These are phyloP conservation scores for Singerocomus rubriflavus DNA, from an alignment of 1,284 basidiomycete genomes.

Conservation along the genomic window DNA sequence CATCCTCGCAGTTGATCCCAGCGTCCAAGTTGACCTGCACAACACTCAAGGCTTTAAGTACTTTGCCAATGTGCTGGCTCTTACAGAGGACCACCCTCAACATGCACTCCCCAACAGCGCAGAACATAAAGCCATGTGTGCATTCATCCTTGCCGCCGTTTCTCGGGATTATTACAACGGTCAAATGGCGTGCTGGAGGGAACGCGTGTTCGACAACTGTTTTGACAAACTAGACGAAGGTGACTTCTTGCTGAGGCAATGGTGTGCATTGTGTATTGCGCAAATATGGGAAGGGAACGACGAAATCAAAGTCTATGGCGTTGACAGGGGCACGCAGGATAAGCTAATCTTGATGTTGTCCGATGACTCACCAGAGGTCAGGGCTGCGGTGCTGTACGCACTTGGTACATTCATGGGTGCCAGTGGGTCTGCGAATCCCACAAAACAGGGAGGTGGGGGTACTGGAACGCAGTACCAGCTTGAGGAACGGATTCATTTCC, in stretches of 20 bases:
- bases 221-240: slow-evolving; percentile 83
- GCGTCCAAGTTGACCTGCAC: slow-evolving; percentile 88
- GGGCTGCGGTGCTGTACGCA: slow-evolving; percentile 88
- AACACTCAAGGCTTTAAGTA: slow-evolving; percentile 87
- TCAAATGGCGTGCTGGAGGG: slow-evolving; percentile 83
- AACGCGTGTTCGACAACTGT: slow-evolving; percentile 89
- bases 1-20: slow-evolving; percentile 92
- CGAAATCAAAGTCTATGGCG: slow-evolving; percentile 84
- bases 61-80: slow-evolving; percentile 79
- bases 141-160: slow-evolving; percentile 93
- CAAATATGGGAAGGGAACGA: slow-evolving; percentile 96
- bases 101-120: slow-evolving; percentile 82
- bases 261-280: slow-evolving; percentile 91
- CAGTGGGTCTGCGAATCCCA: slow-evolving; percentile 67
- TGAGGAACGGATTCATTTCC: slow-evolving; percentile 75
- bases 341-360: slow-evolving; percentile 80
- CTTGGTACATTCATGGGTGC: slow-evolving; percentile 94
- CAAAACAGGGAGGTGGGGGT: slow-evolving; percentile 77
- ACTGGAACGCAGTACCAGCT: slow-evolving; percentile 83
- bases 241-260: slow-evolving; percentile 91
- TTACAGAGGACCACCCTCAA: slow-evolving; percentile 53
- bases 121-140: slow-evolving; percentile 98
- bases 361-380: slow-evolving; percentile 91
- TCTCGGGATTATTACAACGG: slow-evolving; percentile 86
- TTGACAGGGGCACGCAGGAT: slow-evolving; percentile 82